Percentiles rank a stretch among this genome's conserved stretches.
Conservation (phyloP, 805 yeast species). For the Wickerhamia fluorescens region DNA sequence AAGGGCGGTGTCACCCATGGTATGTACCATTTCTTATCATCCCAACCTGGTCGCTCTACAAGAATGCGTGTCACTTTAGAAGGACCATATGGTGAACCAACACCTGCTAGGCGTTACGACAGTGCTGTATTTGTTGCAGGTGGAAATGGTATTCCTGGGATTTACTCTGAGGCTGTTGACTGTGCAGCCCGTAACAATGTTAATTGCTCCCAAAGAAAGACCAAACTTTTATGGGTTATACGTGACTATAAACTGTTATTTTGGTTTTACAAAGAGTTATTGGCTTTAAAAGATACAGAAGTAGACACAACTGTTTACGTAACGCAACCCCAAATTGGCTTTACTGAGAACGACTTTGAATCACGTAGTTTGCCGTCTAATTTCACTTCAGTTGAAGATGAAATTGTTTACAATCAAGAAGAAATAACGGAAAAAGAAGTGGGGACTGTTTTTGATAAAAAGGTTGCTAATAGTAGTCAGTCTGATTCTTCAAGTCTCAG, state of each 20-base stretch:
- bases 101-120: conserved; percentile 43
- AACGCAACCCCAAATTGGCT: conserved; percentile 21
- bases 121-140: conserved; percentile 60
- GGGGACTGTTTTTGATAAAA: conserved; percentile 26
- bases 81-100: conserved; percentile 63
- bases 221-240: conserved; percentile 22
- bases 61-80: conserved; percentile 37
- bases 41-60: conserved; percentile 20
- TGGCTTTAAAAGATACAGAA: conserved; percentile 10
- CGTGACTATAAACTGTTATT: conserved; percentile 14
- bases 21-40: conserved; percentile 18
- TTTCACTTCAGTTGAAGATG: conserved; percentile 3
- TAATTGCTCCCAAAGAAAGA: too few species aligned
- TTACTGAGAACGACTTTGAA: conserved; percentile 1
- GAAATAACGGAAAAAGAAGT: conserved; percentile 1
- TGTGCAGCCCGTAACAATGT: conserved; percentile 7
- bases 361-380: too few species aligned
- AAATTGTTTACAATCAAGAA: too few species aligned
- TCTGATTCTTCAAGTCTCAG: neutral
- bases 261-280: conserved; percentile 20
- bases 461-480: too few species aligned
- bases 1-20: conserved; percentile 32
- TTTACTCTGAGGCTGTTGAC: conserved; percentile 32
- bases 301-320: conserved; percentile 29
- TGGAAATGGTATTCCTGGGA: conserved; percentile 68